Conservation (phyloP, 345 rosid genomes). For the Kandelia obovata region DNA sequence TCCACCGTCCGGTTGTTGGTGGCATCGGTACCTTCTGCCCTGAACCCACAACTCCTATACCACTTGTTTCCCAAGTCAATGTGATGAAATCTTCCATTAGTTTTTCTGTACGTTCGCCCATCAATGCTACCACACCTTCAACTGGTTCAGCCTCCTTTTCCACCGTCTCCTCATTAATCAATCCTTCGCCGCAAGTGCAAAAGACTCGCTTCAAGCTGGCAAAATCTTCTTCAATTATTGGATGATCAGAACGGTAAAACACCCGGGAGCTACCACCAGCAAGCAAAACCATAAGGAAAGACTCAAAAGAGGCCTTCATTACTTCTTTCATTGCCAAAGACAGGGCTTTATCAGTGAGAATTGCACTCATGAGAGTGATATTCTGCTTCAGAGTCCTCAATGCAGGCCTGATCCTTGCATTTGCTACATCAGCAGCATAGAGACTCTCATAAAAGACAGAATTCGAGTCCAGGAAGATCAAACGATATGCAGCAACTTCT, state of each 20-base stretch:
- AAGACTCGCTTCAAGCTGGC: slow-evolving; percentile 60
- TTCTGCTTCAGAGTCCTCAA: slow-evolving; percentile 68
- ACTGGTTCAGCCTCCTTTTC: slow-evolving; percentile 65
- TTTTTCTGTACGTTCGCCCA: slow-evolving; percentile 70
- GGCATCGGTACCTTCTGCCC: slow-evolving; percentile 76
- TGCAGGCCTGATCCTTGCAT: slow-evolving; percentile 55
- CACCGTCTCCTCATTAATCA: slow-evolving; percentile 59
- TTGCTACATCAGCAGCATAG: slow-evolving; percentile 55
- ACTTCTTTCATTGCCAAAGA: slow-evolving; percentile 70
- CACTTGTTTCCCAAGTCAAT: slow-evolving; percentile 55
- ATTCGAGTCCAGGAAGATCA: slow-evolving; percentile 72
- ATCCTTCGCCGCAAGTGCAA: slow-evolving; percentile 71
- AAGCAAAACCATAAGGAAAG: slow-evolving; percentile 73
- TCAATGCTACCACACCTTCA: slow-evolving; percentile 65
- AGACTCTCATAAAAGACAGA: slow-evolving; percentile 65
- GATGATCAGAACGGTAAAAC: slow-evolving; percentile 54
- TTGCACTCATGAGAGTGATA: slow-evolving; percentile 59
- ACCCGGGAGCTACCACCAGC: slow-evolving; percentile 65
- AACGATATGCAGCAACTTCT: slow-evolving; percentile 81
- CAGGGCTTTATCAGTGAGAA: slow-evolving; percentile 66
- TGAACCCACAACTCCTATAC: slow-evolving; percentile 33
- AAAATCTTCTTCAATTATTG: slow-evolving; percentile 63
- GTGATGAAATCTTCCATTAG: slow-evolving; percentile 75
- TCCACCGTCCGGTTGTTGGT: slow-evolving; percentile 75
- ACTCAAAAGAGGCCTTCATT: slow-evolving; percentile 74